Evolutionary conservation across 768 basidiomycete species (phyloP), one percentile per base, ranked within the genome.

Genomic region (Hydnomerulius pinastri): DNA sequence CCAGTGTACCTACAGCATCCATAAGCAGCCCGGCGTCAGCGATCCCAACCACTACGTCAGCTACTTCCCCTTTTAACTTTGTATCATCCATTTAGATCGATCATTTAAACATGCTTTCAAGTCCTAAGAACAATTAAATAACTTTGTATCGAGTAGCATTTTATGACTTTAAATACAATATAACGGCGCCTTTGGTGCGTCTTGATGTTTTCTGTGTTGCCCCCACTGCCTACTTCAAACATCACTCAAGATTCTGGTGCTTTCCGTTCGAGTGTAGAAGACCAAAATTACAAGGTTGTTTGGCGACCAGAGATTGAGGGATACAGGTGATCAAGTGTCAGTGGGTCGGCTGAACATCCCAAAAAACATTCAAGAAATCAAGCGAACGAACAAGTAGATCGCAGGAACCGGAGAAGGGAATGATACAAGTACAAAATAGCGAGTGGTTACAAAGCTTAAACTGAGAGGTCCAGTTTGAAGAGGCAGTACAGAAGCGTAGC

Each of bases 401-500:
- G n/a, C n/a, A n/a, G n/a, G n/a, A n/a, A n/a, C n/a, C n/a, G n/a
- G n/a, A n/a, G n/a, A n/a, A n/a, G n/a, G n/a, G n/a, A n/a, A n/a
- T n/a, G n/a, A n/a, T n/a, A n/a, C n/a, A n/a, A n/a, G n/a, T n/a
- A n/a, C n/a, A n/a, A n/a, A n/a, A n/a, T n/a, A n/a, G n/a, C n/a
- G n/a, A n/a, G n/a, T n/a, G 10, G 32, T 4, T n/a, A 33, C 1
- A 33, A 6, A 13, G 32, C n/a, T 52, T 38, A 46, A 17, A 32
- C 27, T 7, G 43, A 39, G 28, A 78, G 49, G 43, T 79, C 73
- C 12, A 82, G 59, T 25, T 67, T 65, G 65, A 80, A 77, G 17
- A 80, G 64, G 55, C 75, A 79, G 53, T 80, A 80, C 28, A 79
- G 54, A 20, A 78, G 56, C 0, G 74, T 75, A 79, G 78, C 55